phyloP scores from a whole-genome alignment of 2,329 filamentous ascomycete genomes.

The Diplodia seriata region DNA sequence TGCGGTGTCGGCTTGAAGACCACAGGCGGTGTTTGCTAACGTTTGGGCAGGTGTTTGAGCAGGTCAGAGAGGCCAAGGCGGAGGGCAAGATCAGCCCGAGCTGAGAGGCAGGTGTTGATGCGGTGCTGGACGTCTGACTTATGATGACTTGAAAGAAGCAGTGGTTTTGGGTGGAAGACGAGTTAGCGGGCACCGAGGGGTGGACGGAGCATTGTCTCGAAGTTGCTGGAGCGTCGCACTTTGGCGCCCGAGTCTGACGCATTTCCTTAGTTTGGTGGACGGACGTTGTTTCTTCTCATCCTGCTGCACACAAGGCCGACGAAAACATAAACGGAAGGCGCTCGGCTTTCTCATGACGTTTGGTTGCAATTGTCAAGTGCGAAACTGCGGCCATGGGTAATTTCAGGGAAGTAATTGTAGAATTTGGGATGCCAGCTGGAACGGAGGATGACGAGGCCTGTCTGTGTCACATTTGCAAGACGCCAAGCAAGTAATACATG shows the following conservation, averaged over 20 bases:
- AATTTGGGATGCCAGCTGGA: neutral
- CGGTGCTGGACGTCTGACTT: neutral
- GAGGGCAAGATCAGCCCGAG: constrained; percentile 44
- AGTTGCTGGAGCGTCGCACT: constrained; percentile 3
- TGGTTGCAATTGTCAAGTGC: constrained; percentile 3
- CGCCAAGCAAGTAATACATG: constrained; percentile 16
- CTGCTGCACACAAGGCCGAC: constrained; percentile 17
- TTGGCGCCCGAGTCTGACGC: neutral
- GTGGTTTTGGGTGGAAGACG: neutral
- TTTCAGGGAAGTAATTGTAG: constrained; percentile 5
- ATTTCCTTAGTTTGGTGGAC: constrained; percentile 6
- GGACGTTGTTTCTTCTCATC: constrained; percentile 16
- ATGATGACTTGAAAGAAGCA: neutral
- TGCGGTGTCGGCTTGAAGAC: constrained; percentile 36
- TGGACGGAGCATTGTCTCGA: constrained; percentile 6
- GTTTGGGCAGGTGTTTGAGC: constrained; percentile 77
- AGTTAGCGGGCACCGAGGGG: neutral
- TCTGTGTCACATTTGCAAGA: constrained; percentile 6
- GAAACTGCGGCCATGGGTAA: constrained; percentile 15
- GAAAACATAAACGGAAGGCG: constrained; percentile 21
- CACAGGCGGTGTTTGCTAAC: neutral
- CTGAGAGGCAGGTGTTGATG: constrained; percentile 1
- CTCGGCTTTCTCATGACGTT: neutral
- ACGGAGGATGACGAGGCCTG: neutral
- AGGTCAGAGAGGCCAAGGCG: constrained; percentile 74